Base-by-base conservation (phyloP, 2,329 filamentous ascomycete species). In the Scleromitrula shiraiana region DNA sequence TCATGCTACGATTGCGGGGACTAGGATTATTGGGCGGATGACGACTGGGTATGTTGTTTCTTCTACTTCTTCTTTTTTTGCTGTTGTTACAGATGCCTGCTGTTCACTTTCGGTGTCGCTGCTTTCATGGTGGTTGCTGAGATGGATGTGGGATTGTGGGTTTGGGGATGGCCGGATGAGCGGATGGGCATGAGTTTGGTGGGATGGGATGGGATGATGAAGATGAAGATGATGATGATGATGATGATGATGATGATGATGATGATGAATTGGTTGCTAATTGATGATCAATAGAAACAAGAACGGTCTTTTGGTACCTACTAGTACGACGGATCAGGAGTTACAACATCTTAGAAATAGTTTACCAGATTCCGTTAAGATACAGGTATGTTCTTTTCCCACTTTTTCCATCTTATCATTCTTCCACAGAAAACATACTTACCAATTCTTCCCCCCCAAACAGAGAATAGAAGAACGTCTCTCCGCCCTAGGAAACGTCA, bases 301-400 rank as follows among this genome's bases (percentile, higher is more conserved):
- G 67, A 94, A 95, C 68, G 93, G 93, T 61, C 86, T 98, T 54
- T 82, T 98, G 54, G 91, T 98, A 49, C 93, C 93, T 52, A 97
- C 91, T 48, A 88, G 84, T 51, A 97, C 93, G 53, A 95, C 90
- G 59, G 93, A 98, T 71, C 93, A 98, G 74, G 93, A 98, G 74
- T 78, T 98, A 56, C 90, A 96, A 71, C 93, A 98, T 70, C 77
- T 98, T 61, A 85, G 93, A 62, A 97, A 98, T 70, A 89, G 85
- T 50, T 81, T 98, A 57, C 93, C 93, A 32, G 91, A 97, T 67
- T 72, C 74, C 50, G 87, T 98, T 56, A 89, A 90, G 70, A 95
- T 98, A 63, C 90, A 65, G 55, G 62, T 65, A 57, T 27, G 50
- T 33, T 30, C 20, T 17, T 12, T 38, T 40, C 19, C 20, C 8